A percentile compares a stretch with the other conserved stretches of the same genome.
phyloP scores from a whole-genome alignment of 2,329 filamentous ascomycete species.

The Fusarium mangiferae region DNA sequence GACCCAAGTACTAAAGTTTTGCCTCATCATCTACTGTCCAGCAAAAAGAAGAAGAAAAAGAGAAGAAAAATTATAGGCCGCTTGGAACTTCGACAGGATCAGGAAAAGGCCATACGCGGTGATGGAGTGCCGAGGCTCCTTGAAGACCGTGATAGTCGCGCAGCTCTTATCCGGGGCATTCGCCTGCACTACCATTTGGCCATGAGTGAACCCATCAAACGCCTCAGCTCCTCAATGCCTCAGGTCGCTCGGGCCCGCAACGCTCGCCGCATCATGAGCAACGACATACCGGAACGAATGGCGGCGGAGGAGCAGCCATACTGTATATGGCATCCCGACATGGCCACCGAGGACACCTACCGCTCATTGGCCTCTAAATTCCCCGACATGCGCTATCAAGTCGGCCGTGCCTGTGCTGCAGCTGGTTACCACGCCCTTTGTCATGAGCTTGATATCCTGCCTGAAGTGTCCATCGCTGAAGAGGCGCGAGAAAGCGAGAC shows the following conservation, averaged over 20 bases:
- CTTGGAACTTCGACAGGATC: background rate
- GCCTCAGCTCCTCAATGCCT: background rate
- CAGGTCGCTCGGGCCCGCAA: background rate
- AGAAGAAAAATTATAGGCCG: background rate
- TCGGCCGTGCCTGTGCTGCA: background rate
- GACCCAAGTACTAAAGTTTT: background rate
- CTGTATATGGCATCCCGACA: background rate
- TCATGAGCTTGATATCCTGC: background rate
- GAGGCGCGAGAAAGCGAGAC: background rate
- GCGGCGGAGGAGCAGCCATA: background rate
- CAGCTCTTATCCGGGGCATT: background rate
- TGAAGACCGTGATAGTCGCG: background rate
- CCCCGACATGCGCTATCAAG: background rate
- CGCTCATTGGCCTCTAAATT: background rate
- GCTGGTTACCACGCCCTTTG: background rate
- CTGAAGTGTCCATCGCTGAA: background rate
- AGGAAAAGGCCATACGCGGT: background rate
- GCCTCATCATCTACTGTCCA: background rate
- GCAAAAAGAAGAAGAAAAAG: background rate
- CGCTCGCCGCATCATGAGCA: background rate
- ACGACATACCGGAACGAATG: background rate
- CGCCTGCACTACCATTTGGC: background rate
- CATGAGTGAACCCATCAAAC: background rate
- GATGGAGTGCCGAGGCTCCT: background rate
- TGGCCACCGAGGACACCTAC: background rate